phyloP scores from a whole-genome alignment of 371 early-diverging fungal species.

The Mortierella sp. region DNA sequence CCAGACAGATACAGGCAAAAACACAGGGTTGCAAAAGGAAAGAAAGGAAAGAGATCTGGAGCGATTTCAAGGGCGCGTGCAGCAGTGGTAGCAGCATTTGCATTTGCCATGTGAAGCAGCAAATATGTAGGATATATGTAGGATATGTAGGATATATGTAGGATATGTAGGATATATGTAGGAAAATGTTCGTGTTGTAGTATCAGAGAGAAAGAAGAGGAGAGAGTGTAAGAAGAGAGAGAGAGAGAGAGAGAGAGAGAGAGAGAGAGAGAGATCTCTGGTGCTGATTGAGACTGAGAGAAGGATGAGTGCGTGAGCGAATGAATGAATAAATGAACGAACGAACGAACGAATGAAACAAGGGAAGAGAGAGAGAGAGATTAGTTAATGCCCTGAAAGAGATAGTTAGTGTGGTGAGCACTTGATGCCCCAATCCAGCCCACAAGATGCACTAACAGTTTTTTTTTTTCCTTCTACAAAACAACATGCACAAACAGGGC shows the following conservation, averaged over 20 bases:
- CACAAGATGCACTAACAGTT: not conserved
- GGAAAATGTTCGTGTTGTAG: too few relatives aligned
- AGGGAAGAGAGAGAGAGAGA: not conserved
- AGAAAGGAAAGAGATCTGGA: too few relatives aligned
- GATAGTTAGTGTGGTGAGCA: not conserved
- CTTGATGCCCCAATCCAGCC: not conserved
- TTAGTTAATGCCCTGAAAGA: not conserved
- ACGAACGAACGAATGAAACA: not conserved
- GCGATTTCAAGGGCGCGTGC: too few relatives aligned
- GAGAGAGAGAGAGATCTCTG: not conserved
- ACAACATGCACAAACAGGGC: not conserved
- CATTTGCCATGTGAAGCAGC: too few relatives aligned
- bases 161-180: too few relatives aligned
- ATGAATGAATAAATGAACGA: not conserved
- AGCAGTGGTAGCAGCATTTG: too few relatives aligned
- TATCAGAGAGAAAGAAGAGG: not conserved
- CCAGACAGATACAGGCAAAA: too few relatives aligned
- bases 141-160: too few relatives aligned
- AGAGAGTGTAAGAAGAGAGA: constrained; percentile 8
- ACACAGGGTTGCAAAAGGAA: too few relatives aligned
- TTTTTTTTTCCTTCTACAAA: not conserved
- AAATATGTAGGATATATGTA: not conserved
- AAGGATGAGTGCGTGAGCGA: not conserved
- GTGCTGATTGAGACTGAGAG: not conserved
- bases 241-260: constrained; percentile 9